These are phyloP conservation scores for Misopates orontium DNA, from an alignment of 257 asterid species.

Conservation along the genomic window DNA sequence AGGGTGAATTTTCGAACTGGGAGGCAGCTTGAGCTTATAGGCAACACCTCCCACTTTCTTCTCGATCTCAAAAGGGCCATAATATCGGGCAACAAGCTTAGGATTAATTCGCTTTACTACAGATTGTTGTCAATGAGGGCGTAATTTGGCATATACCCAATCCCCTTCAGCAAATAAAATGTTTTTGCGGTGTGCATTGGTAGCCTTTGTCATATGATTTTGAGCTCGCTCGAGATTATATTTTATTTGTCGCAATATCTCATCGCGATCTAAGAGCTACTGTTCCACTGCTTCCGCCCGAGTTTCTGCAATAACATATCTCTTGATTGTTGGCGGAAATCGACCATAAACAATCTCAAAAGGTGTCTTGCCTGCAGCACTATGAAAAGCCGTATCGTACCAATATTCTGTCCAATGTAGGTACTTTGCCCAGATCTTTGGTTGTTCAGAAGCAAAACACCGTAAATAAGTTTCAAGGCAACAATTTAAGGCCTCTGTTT, in stretches of 20 bases:
- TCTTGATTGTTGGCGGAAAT: neutral
- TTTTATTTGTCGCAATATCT: constrained; percentile 8
- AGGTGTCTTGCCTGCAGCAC: neutral
- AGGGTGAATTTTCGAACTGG: no score
- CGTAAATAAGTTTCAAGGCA: neutral
- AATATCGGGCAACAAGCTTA: neutral
- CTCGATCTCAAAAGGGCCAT: neutral
- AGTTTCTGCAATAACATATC: neutral
- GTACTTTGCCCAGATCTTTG: neutral
- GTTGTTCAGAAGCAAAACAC: neutral
- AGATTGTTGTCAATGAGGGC: neutral
- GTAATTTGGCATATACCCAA: neutral
- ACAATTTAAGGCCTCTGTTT: neutral
- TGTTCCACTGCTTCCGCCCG: neutral
- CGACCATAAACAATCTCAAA: constrained; percentile 4
- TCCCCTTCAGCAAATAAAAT: neutral
- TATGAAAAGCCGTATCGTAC: neutral
- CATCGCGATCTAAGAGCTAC: neutral
- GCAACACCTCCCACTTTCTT: neutral
- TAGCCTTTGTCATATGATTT: neutral
- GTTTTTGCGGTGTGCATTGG: neutral
- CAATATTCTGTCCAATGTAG: neutral
- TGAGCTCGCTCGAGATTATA: neutral
- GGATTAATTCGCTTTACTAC: neutral
- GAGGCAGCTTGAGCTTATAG: neutral